Percentiles rank a stretch among this genome's conserved stretches.
Conservation (phyloP, 805 yeast genomes). For the Yarrowia porcina region DNA sequence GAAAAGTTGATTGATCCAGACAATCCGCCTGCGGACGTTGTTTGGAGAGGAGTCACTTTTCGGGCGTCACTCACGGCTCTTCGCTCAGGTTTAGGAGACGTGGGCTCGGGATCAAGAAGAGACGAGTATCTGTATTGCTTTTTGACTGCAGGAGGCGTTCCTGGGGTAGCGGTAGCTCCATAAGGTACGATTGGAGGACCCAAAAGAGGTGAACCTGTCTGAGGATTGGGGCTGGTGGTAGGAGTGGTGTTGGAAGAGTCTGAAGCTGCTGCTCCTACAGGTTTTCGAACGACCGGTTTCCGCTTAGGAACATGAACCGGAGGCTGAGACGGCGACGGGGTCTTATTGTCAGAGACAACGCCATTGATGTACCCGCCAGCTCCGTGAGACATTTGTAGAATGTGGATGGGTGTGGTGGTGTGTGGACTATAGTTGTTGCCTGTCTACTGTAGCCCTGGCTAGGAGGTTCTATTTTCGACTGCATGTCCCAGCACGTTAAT, state of each 20-base stretch:
- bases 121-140: conserved; percentile 19
- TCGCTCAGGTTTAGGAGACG: not conserved
- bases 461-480: conserved; percentile 15
- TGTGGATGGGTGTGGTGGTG: not conserved
- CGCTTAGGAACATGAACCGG: conserved; percentile 27
- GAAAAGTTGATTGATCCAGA: conserved; percentile 16
- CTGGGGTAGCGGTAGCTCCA: not conserved
- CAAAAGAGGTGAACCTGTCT: conserved; percentile 5
- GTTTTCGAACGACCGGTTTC: conserved; percentile 29
- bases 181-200: conserved; percentile 17
- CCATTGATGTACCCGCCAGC: conserved; percentile 24
- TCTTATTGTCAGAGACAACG: conserved; percentile 14
- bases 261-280: conserved; percentile 20
- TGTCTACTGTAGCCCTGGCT: conserved; percentile 2
- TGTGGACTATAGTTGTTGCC: not conserved
- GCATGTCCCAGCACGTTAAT: not conserved
- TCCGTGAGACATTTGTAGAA: conserved; percentile 20
- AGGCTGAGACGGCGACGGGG: conserved; percentile 27
- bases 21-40: conserved; percentile 13
- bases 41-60: conserved; percentile 6
- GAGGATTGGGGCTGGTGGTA: not conserved
- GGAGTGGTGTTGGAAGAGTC: not conserved
- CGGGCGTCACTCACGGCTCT: conserved; percentile 7
- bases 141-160: not conserved
- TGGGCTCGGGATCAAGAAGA: conserved; percentile 7